Conservation (phyloP, 257 asterid genomes). For the Capsicum pubescens region DNA sequence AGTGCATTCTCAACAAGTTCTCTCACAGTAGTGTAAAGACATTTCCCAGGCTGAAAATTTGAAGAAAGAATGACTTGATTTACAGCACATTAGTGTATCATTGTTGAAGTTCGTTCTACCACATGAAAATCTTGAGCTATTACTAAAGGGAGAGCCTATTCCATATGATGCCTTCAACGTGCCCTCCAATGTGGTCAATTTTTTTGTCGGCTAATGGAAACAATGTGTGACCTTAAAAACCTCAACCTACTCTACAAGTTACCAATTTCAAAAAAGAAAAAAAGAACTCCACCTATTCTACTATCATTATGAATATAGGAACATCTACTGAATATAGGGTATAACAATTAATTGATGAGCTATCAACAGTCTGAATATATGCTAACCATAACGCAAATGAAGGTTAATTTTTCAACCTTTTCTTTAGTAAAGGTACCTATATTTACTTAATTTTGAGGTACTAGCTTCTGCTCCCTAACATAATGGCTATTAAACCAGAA, state of each 20-base stretch:
- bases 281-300: neutral
- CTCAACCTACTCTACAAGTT: neutral
- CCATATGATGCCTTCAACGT: slow-evolving; percentile 15
- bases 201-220: neutral
- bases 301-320: slow-evolving; percentile 20
- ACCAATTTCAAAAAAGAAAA: neutral
- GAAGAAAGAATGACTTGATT: slow-evolving; percentile 24
- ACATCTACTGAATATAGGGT: neutral
- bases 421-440: neutral
- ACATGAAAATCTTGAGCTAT: slow-evolving; percentile 13
- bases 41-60: slow-evolving; percentile 79
- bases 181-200: neutral
- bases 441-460: slow-evolving; percentile 6
- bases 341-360: neutral
- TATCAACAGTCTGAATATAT: neutral
- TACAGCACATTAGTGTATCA: neutral
- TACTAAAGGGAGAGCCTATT: slow-evolving; percentile 16
- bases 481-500: slow-evolving; percentile 1
- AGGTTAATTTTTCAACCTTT: slow-evolving; percentile 1
- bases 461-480: neutral
- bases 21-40: slow-evolving; percentile 85
- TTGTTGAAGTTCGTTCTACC: neutral
- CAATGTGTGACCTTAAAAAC: slow-evolving; percentile 4
- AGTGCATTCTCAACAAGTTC: slow-evolving; percentile 97
- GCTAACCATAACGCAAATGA: neutral